Conservation (phyloP, 306 rosid genomes). For the Cicer cuneatum region DNA sequence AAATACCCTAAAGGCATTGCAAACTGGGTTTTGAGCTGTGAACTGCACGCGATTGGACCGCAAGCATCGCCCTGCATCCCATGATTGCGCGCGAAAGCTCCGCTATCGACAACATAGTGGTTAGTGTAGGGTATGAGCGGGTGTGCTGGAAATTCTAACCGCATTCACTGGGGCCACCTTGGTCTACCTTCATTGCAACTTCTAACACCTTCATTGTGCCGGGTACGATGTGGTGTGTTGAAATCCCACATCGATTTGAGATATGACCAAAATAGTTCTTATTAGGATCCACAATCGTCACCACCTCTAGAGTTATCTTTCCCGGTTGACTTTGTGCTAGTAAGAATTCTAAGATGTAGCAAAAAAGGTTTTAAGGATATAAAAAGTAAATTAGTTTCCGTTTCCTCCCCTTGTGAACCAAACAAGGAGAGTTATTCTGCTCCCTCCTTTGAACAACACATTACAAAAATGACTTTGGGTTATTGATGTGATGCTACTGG, state of each 20-base stretch:
- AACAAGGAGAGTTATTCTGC: background rate
- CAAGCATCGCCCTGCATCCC: no score
- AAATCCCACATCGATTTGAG: background rate
- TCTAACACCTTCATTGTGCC: background rate
- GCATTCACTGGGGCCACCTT: no score
- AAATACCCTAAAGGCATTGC: no score
- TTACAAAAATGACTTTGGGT: slow-evolving; percentile 1
- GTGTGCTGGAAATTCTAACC: no score
- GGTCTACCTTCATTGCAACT: no score
- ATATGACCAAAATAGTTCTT: background rate
- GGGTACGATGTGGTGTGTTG: background rate
- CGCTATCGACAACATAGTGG: no score
- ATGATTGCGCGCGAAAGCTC: no score
- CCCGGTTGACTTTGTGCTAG: background rate
- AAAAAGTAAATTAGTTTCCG: background rate
- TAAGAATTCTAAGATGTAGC: background rate
- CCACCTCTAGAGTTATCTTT: background rate
- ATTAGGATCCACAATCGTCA: no score
- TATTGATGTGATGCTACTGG: slow-evolving; percentile 23
- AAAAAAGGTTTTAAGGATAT: background rate
- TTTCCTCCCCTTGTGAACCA: background rate
- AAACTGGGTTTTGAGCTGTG: no score
- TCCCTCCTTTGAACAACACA: background rate
- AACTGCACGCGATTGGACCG: no score
- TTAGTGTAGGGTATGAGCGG: no score